Base-by-base conservation (phyloP, 768 basidiomycete genomes). In the Daedaleopsis sinensis region DNA sequence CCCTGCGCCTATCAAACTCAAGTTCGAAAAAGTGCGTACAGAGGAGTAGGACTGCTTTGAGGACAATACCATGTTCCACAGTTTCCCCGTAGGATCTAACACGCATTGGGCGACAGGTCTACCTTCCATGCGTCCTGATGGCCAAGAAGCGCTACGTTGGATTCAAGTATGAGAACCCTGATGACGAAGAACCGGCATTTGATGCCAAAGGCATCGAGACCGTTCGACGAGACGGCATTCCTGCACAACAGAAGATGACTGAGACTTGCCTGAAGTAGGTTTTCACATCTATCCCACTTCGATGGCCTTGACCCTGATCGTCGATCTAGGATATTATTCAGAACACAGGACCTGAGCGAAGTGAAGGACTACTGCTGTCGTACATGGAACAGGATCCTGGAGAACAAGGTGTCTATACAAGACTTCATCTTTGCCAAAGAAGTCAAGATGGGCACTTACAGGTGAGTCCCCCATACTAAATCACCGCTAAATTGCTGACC, bases 131-230 rank as follows among this genome's bases (percentile, higher is more conserved):
- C 67, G 87, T 98, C 0, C 82, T 99, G n/a, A 84, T 97, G 82
- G 93, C 96, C 2, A 99, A 99, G 81, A 99, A 99, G 73, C 86
- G 96, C 67, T 99, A 99, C 67, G 96, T 98, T 21, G 97, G 97
- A 1, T 97, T 93, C 79, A 96, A 95, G 71, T 98, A 90, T 64
- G 97, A 99, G 74, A 82, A 77, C 55, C 83, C 89, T 0, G 91
- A 94, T 65, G 93, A 97, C 13, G 72, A 59, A 0, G 87, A 89
- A 49, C 93, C 95, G 1, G 78, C 75, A 0, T 97, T 98, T 67
- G 96, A 99, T 67, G 97, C 95, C 7, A 98, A 99, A 71, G 97
- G 97, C 0, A 98, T 99, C 55, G 97, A 99, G 75, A 98, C 95
- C 1, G 91, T 98, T 35, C 84, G 97, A 6, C 80, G 97, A 60